These are phyloP conservation scores for Rhododendron ovatum DNA, from an alignment of 148 eudicot genomes.

Conservation along the genomic window DNA sequence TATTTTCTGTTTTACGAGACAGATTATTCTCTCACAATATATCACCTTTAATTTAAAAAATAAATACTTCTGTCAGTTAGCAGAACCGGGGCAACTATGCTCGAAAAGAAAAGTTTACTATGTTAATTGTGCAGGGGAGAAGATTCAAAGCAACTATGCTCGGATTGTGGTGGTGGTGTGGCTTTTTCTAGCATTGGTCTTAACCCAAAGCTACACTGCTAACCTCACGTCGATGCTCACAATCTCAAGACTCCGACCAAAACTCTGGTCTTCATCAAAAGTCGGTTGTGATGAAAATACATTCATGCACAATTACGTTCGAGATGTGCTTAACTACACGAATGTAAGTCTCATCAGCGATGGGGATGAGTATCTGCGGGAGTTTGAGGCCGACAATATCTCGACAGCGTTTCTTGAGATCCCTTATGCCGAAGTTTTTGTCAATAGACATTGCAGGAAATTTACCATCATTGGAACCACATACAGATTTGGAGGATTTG, in stretches of 20 bases:
- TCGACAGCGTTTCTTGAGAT: slow-evolving; percentile 23
- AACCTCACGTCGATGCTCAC: slow-evolving; percentile 38
- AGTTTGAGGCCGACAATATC: slow-evolving; percentile 2
- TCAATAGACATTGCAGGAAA: slow-evolving; percentile 15
- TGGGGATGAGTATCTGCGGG: neutral
- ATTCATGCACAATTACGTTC: neutral
- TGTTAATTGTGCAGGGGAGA: slow-evolving; percentile 3
- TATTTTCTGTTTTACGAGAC: no score
- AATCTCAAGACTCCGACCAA: neutral
- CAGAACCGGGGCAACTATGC: no score
- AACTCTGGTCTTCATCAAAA: slow-evolving; percentile 1
- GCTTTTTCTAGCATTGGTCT: slow-evolving; percentile 24
- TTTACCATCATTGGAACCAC: slow-evolving; percentile 16
- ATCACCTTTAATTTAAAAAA: no score
- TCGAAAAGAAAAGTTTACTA: no score
- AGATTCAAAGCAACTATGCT: slow-evolving; percentile 2
- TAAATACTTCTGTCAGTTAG: no score
- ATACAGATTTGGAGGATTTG: slow-evolving; percentile 36
- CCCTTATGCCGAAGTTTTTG: slow-evolving; percentile 24
- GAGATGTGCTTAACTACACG: slow-evolving; percentile 1
- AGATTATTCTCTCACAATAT: no score
- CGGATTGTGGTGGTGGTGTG: slow-evolving; percentile 33
- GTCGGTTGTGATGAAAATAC: slow-evolving; percentile 4
- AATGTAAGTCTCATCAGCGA: neutral
- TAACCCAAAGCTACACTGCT: slow-evolving; percentile 29